Evolutionary conservation across 2,329 filamentous ascomycete species (phyloP), one percentile per base, ranked within the genome.

Genomic region (Pseudogymnoascus sp.): DNA sequence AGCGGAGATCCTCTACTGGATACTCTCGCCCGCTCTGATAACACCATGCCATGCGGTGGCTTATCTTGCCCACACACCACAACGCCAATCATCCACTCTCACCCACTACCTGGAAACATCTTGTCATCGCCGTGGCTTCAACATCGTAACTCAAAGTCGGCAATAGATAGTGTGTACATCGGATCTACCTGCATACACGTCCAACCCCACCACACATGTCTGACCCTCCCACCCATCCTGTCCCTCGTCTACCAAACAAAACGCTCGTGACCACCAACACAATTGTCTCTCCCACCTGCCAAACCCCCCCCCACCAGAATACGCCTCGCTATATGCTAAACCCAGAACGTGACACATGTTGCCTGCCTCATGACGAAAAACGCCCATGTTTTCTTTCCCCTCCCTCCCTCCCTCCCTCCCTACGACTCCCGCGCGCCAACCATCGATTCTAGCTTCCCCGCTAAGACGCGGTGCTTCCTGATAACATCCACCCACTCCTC

Each of bases 401-500:
- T n/a, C 19, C 25, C 54, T 16, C 65, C 28, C 28, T 48, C 23
- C 64, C n/a, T 28, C 8, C 11, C 21, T 25, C 43, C 60, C 62
- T 19, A 25, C 19, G 14, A 62, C 21, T 63, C 64, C 51, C 51
- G 69, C 34, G 68, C 64, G 23, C 85, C 85, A 60, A 88, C 85
- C 65, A 87, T 86, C 1, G 83, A 83, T 75, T 93, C 90, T 57
- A 93, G 76, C 39, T 90, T 85, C 8, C 92, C 91, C 16, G 93
- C 92, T 71, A 97, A 81, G 11, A 93, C 83, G 48, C 91, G 86
- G 78, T 97, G 93, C 69, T 93, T 90, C 76, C 90, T 90, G 75
- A 96, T 92, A 36, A 96, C 85, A 65, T 93, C 90, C 39, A 92
- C 90, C 93, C 93, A 97, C 76, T 96, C 87, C 16, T 76, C 72